A percentile compares a stretch with the other conserved stretches of the same genome.
Conservation (phyloP, 1,139 yeast species). For the Suhomyces panamericanus region DNA sequence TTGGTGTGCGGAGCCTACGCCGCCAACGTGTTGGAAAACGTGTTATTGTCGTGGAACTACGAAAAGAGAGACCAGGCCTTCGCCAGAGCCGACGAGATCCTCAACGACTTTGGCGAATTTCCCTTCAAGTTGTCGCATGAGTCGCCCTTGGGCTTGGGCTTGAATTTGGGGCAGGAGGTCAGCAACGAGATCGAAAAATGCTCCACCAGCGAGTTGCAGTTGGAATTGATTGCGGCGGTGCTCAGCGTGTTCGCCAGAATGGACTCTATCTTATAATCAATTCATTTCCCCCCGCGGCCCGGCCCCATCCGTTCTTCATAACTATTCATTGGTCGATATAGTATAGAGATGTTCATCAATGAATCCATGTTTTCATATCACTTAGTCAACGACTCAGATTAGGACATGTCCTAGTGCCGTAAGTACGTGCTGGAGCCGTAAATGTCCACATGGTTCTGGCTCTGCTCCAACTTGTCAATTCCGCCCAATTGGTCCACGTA, state of each 20-base stretch:
- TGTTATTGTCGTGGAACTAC: slow-evolving; percentile 72
- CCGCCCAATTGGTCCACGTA: slow-evolving; percentile 49
- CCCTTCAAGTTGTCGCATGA: slow-evolving; percentile 67
- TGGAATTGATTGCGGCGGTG: slow-evolving; percentile 93
- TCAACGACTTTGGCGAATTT: slow-evolving; percentile 77
- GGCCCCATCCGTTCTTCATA: neutral
- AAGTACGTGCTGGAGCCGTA: slow-evolving; percentile 21
- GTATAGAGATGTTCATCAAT: slow-evolving; percentile 6
- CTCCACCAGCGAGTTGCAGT: slow-evolving; percentile 57
- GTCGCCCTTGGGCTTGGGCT: slow-evolving; percentile 70
- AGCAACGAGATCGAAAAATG: slow-evolving; percentile 65
- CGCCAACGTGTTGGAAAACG: slow-evolving; percentile 94
- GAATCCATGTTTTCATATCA: slow-evolving; percentile 3
- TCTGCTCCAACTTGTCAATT: slow-evolving; percentile 9
- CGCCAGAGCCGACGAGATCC: slow-evolving; percentile 86
- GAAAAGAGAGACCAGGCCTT: slow-evolving; percentile 93
- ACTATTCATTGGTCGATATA: slow-evolving; percentile 5
- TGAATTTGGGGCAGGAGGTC: slow-evolving; percentile 71
- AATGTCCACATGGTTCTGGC: slow-evolving; percentile 19
- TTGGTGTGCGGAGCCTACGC: slow-evolving; percentile 91
- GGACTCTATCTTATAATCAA: slow-evolving; percentile 48
- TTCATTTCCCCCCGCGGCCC: slow-evolving; percentile 1
- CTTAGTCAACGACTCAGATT: too few species aligned
- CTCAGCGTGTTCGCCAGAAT: slow-evolving; percentile 59
- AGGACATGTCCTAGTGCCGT: slow-evolving; percentile 6